Evolutionary conservation across 495 filamentous ascomycete species (phyloP).

Genomic region (Aspergillus bridgeri): DNA sequence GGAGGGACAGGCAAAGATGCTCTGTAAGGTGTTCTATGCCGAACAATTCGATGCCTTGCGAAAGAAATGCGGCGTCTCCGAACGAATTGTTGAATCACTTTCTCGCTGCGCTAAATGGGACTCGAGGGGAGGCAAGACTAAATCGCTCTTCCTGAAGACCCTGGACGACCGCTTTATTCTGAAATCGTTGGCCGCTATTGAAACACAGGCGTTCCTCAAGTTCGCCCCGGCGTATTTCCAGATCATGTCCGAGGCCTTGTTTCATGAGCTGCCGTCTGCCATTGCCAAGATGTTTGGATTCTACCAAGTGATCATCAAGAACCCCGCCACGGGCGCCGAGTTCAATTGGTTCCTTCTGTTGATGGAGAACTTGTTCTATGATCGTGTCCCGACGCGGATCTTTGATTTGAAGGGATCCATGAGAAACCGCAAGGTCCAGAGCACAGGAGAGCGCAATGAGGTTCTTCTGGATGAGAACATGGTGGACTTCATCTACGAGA

Average conservation of each 20-base stretch:
- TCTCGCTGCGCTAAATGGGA: constrained; percentile 98
- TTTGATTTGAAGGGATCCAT: constrained; percentile 98
- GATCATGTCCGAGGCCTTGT: constrained; percentile 93
- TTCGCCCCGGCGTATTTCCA: constrained; percentile 97
- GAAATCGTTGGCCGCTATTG: constrained; percentile 82
- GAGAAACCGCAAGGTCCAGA: constrained; percentile 94
- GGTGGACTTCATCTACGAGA: constrained; percentile 98
- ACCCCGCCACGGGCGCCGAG: constrained; percentile 84
- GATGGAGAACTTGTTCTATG: constrained; percentile 99
- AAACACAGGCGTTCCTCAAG: constrained; percentile 88
- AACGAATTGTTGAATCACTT: constrained; percentile 91
- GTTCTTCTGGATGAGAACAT: constrained; percentile 98
- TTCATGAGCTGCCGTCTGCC: constrained; percentile 92
- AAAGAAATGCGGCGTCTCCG: constrained; percentile 84
- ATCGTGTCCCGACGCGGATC: constrained; percentile 83
- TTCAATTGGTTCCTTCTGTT: constrained; percentile 92
- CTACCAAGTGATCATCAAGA: constrained; percentile 96
- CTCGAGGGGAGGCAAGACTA: constrained; percentile 96
- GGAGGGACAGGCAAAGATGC: constrained; percentile 87
- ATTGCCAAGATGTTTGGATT: constrained; percentile 99
- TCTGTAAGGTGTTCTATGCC: constrained; percentile 96
- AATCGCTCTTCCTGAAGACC: constrained; percentile 96
- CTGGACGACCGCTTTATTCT: constrained; percentile 91
- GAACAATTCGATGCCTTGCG: constrained; percentile 96
- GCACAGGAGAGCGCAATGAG: constrained; percentile 91